Base-by-base conservation (phyloP, 2,329 filamentous ascomycete species). In the Phialophora tarda region DNA sequence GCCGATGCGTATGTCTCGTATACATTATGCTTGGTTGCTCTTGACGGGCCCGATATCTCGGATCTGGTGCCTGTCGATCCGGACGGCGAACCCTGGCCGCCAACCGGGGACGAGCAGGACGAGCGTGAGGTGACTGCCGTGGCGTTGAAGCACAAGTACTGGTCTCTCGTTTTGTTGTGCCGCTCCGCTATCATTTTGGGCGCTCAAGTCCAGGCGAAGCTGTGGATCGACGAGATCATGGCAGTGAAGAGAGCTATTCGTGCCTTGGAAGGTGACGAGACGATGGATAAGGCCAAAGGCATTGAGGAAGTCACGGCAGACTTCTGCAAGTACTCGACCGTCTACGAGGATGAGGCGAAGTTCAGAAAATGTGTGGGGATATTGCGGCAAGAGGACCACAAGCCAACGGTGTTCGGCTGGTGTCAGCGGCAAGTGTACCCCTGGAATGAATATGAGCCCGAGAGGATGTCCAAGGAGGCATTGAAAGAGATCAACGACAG, bases 1-100 rank as follows among this genome's bases (percentile, higher is more conserved):
- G 92, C 92, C 38, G 93, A 97, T 81, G 92, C 92, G 4, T 98
- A 98, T 77, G 89, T 91, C 63, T 93, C 93, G 0, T 84, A 98
- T n/a, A 85, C 97, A 3, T 82, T 99, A 55, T 86, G 91, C 17
- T 94, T 98, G 30, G 68, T 67, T 28, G 65, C 55, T 12, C 32
- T 63, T 11, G 67, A 68, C 24, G 91, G 94, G 68, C 86, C 87
- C 47, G 93, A 91, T 72, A 92, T 97, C 77, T 96, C 93, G 74
- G 89, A 95, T 75, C 88, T 92, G 6, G 84, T 86, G 59, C 81
- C 84, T 10, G 77, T 89, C 56, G 74, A 81, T 66, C 72, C 77
- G 63, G 79, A 80, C 72, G 69, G 72, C 7, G 66, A 68, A 17
- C 38, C 58, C 69, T 63, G 66, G 64, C 63, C 38, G 17, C 2